These are phyloP conservation scores for Clarireedia hainanense DNA, from an alignment of 2,329 filamentous ascomycete genomes.

Conservation along the genomic window DNA sequence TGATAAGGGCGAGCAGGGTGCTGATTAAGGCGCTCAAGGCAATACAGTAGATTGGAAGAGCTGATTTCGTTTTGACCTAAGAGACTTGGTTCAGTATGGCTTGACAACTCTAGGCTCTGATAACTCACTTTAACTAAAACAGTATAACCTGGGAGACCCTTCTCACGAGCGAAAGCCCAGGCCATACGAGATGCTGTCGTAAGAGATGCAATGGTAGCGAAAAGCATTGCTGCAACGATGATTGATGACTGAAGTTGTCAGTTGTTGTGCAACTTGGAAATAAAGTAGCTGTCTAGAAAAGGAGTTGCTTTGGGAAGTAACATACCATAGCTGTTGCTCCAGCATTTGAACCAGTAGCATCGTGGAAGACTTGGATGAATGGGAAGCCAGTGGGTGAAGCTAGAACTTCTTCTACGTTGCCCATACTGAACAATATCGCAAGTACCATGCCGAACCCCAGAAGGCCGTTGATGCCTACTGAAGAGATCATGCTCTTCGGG, in stretches of 20 bases:
- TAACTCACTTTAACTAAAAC: neutral
- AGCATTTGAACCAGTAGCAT: neutral
- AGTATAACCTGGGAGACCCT: neutral
- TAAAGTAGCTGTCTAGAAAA: too few relatives aligned
- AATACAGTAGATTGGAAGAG: constrained; percentile 5
- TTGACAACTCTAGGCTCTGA: neutral
- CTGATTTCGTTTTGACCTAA: neutral
- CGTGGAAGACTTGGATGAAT: constrained; percentile 3
- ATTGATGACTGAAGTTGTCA: constrained; percentile 10
- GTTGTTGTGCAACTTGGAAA: neutral
- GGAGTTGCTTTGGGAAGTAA: too few relatives aligned
- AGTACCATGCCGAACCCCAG: constrained; percentile 11
- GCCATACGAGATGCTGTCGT: constrained; percentile 6
- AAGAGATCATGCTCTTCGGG: constrained; percentile 7
- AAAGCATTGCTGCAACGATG: neutral
- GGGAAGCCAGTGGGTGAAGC: constrained; percentile 1
- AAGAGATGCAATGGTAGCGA: neutral
- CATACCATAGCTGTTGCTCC: constrained; percentile 3
- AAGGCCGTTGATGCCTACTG: constrained; percentile 5
- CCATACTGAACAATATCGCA: constrained; percentile 7
- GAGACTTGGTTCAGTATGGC: neutral
- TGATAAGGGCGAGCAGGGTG: constrained; percentile 3
- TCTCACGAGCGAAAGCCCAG: constrained; percentile 8
- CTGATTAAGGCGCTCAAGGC: neutral
- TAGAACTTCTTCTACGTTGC: neutral